A percentile compares a stretch with the other conserved stretches of the same genome.
Evolutionary conservation across 176 grass and related monocot genomes (phyloP).

Genomic region (Triticum urartu): DNA sequence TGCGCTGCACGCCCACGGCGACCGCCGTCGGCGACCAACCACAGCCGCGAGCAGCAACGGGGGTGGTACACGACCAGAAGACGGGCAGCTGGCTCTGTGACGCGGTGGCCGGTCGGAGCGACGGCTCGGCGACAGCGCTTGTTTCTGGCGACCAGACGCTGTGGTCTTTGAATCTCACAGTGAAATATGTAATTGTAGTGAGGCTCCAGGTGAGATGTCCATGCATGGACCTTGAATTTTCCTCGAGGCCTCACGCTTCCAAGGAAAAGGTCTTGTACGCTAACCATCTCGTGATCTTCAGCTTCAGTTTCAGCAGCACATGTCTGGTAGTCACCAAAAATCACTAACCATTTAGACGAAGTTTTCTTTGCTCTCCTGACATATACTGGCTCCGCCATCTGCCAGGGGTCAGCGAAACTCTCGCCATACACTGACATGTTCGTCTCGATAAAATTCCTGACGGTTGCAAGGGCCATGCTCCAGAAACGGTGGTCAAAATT

Average conservation of each 20-base stretch:
- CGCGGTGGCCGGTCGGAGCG: too few species aligned
- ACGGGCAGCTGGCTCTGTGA: too few species aligned
- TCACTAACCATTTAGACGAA: neutral
- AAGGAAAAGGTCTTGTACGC: neutral
- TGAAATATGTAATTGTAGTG: neutral
- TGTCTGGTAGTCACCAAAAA: neutral
- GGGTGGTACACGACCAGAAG: too few species aligned
- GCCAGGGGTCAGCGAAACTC: neutral
- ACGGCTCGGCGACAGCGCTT: neutral
- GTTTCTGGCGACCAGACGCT: neutral
- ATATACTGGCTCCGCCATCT: neutral
- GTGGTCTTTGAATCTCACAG: neutral
- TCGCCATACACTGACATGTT: neutral
- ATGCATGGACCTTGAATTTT: slow-evolving; percentile 1
- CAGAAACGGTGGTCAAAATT: neutral
- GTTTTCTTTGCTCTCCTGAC: neutral
- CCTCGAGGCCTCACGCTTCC: neutral
- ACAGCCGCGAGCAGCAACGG: too few species aligned
- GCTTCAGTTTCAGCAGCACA: neutral
- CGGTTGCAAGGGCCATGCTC: neutral
- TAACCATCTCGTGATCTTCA: neutral
- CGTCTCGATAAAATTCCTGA: neutral
- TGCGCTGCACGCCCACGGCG: too few species aligned
- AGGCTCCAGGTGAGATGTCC: slow-evolving; percentile 20
- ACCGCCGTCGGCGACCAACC: too few species aligned